Conservation (phyloP, 1,284 basidiomycete species). For the Trichosporon sp. region DNA sequence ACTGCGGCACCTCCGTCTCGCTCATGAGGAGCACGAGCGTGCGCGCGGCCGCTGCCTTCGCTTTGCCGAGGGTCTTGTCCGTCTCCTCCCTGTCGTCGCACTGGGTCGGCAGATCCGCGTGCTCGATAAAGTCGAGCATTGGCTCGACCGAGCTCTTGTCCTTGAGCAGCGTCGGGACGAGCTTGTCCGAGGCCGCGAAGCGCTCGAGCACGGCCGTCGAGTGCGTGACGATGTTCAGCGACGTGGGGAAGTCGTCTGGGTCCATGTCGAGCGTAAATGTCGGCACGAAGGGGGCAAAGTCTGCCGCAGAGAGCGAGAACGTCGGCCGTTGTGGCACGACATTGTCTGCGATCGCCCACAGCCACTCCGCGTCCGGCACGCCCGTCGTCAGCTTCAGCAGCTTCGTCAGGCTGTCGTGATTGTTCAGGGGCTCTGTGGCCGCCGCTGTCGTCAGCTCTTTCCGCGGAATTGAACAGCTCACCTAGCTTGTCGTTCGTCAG, state of each 20-base stretch:
- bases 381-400: conserved; percentile 32
- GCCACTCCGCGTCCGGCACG: neutral
- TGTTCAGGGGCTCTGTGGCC: neutral
- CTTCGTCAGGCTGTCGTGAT: neutral
- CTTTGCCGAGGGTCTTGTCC: conserved; percentile 57
- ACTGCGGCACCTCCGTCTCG: conserved; percentile 64
- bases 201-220: conserved; percentile 5
- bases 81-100: conserved; percentile 3
- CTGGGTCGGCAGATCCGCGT: conserved; percentile 5
- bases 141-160: neutral
- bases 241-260: neutral
- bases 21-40: conserved; percentile 75
- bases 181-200: conserved; percentile 5
- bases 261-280: conserved; percentile 4
- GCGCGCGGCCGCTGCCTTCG: conserved; percentile 77
- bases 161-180: conserved; percentile 8
- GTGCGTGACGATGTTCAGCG: conserved; percentile 4
- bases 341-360: conserved; percentile 3
- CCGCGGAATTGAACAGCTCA: neutral
- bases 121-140: conserved; percentile 26
- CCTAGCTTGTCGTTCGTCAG: neutral
- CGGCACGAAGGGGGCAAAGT: conserved; percentile 5
- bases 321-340: neutral
- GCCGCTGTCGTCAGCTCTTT: neutral
- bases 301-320: neutral